Evolutionary conservation across 2,329 filamentous ascomycete genomes (phyloP).

Genomic region (Colletotrichum graminicola): DNA sequence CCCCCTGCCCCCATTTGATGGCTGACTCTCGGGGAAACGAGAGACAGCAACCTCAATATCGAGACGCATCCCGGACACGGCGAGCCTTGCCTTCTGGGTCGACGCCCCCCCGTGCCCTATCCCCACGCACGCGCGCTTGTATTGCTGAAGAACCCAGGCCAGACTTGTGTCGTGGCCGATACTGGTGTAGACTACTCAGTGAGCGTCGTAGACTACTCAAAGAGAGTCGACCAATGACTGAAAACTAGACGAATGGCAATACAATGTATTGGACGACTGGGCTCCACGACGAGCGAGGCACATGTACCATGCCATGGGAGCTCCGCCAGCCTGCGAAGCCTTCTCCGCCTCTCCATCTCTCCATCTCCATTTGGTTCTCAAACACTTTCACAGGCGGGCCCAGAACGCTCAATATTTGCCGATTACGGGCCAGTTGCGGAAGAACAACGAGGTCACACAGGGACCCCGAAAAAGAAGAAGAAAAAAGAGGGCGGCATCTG

Average conservation of each 20-base stretch:
- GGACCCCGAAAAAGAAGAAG: background rate
- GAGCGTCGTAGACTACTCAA: conserved; percentile 5
- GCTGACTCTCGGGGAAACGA: background rate
- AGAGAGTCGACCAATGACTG: conserved; percentile 21
- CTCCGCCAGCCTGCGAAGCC: background rate
- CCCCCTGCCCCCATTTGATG: background rate
- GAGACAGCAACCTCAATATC: background rate
- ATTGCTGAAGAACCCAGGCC: conserved; percentile 31
- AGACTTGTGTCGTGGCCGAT: conserved; percentile 5
- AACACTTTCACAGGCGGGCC: background rate
- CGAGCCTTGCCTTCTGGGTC: background rate
- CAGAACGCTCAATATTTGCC: conserved; percentile 25
- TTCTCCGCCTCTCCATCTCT: background rate
- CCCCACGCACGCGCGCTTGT: background rate
- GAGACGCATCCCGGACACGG: background rate
- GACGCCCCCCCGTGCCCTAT: background rate
- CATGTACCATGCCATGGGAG: conserved; percentile 37
- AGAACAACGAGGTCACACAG: background rate
- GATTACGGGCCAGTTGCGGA: background rate
- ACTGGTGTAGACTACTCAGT: no score
- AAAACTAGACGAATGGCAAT: background rate
- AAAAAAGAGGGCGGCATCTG: conserved; percentile 3
- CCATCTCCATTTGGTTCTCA: background rate
- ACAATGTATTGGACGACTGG: conserved; percentile 18
- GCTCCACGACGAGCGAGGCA: conserved; percentile 19